phyloP scores from a whole-genome alignment of 1,139 yeast genomes.

The Sugiyamaella castrensis region DNA sequence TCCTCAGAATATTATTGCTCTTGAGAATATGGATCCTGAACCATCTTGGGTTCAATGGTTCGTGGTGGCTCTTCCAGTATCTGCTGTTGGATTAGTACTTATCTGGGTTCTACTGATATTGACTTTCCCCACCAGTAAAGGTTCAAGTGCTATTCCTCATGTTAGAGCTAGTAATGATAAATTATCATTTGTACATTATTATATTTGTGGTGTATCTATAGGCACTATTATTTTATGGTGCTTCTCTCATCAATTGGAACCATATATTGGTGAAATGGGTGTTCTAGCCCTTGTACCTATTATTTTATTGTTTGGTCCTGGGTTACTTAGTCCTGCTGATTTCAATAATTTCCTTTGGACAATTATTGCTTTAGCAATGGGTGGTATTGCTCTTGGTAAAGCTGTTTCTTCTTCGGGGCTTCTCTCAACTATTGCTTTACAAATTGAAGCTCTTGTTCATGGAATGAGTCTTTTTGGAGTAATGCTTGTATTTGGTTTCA shows the following conservation, averaged over 20 bases:
- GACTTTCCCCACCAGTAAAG: constrained; percentile 60
- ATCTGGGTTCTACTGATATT: constrained; percentile 71
- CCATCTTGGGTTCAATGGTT: constrained; percentile 98
- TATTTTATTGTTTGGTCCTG: constrained; percentile 82
- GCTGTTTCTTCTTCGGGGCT: constrained; percentile 89
- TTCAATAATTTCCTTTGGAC: constrained; percentile 94
- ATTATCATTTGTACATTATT: constrained; percentile 70
- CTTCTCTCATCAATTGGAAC: constrained; percentile 63
- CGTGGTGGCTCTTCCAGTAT: constrained; percentile 77
- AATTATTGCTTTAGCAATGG: constrained; percentile 91
- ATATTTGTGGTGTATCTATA: constrained; percentile 61
- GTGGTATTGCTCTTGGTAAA: constrained; percentile 90
- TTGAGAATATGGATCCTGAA: constrained; percentile 80
- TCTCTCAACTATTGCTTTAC: constrained; percentile 68
- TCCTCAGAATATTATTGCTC: constrained; percentile 89
- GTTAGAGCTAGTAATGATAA: constrained; percentile 56
- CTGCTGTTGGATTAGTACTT: constrained; percentile 55
- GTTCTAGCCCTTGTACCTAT: constrained; percentile 82
- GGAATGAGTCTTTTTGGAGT: constrained; percentile 66
- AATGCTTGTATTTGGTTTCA: constrained; percentile 69
- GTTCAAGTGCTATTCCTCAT: constrained; percentile 51
- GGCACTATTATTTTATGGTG: constrained; percentile 85
- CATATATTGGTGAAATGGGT: constrained; percentile 83
- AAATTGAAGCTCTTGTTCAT: constrained; percentile 56
- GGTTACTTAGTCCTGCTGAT: constrained; percentile 76